phyloP scores from a whole-genome alignment of 768 basidiomycete species.

The Suillus subalutaceus region DNA sequence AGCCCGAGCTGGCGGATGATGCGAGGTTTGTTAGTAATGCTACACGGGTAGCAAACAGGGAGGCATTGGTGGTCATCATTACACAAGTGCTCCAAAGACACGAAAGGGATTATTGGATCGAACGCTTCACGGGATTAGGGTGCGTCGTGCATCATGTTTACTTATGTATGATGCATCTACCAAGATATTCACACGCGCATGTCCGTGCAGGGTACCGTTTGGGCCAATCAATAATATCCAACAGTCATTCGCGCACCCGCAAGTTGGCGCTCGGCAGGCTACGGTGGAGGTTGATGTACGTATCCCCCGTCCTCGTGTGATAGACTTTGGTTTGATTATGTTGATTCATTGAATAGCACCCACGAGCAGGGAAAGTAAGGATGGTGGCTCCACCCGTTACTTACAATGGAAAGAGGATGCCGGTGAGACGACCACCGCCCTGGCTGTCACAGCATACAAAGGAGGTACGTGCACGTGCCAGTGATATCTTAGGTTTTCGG shows the following conservation, averaged over 20 bases:
- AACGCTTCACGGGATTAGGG: slow-evolving; percentile 77
- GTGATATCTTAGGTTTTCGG: slow-evolving; percentile 1
- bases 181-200: slow-evolving; percentile 16
- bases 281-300: slow-evolving; percentile 79
- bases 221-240: slow-evolving; percentile 92
- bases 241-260: slow-evolving; percentile 89
- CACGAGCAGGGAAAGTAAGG: slow-evolving; percentile 74
- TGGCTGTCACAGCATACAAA: slow-evolving; percentile 84
- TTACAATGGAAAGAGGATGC: slow-evolving; percentile 82
- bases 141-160: slow-evolving; percentile 37
- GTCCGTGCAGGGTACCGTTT: slow-evolving; percentile 64
- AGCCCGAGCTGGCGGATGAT: slow-evolving; percentile 61
- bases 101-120: slow-evolving; percentile 74
- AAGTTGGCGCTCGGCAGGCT: slow-evolving; percentile 75
- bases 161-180: slow-evolving; percentile 10
- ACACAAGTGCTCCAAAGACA: slow-evolving; percentile 58
- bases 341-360: slow-evolving; percentile 49
- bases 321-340: slow-evolving; percentile 13
- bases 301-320: slow-evolving; percentile 35
- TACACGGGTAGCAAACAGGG: slow-evolving; percentile 74
- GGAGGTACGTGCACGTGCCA: slow-evolving; percentile 49
- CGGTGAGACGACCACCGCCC: slow-evolving; percentile 77
- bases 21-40: slow-evolving; percentile 73
- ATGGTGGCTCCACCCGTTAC: slow-evolving; percentile 80
- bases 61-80: slow-evolving; percentile 69